Conservation (phyloP, 225 moss, liverwort and hornwort genomes). For the Polytrichum formosum region DNA sequence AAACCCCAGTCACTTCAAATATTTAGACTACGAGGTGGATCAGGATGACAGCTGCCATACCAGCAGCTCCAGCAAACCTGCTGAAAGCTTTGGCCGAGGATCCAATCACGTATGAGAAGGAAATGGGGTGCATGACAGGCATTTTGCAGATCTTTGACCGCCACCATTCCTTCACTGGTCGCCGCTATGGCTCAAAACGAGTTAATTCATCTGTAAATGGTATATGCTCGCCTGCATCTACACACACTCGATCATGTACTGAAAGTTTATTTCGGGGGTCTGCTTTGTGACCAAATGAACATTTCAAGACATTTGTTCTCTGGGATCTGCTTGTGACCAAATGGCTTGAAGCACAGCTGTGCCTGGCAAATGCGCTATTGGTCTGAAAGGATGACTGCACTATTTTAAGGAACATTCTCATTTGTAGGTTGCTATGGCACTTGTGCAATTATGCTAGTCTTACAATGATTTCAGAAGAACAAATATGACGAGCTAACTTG, state of each 20-base stretch:
- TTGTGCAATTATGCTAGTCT: too few species aligned
- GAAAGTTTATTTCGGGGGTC: too few species aligned
- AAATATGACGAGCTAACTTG: constrained; percentile 4
- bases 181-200: constrained; percentile 29
- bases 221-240: not conserved
- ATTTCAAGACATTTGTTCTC: too few species aligned
- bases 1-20: too few species aligned
- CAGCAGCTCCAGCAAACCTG: constrained; percentile 16
- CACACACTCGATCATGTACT: too few species aligned
- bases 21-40: not conserved
- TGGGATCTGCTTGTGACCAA: too few species aligned
- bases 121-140: constrained; percentile 31
- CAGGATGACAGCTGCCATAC: constrained; percentile 14
- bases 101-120: constrained; percentile 18
- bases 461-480: not conserved
- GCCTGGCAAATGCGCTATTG: too few species aligned
- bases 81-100: constrained; percentile 20
- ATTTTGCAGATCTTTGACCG: constrained; percentile 28
- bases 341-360: too few species aligned
- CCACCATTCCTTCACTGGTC: constrained; percentile 13
- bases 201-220: constrained; percentile 6
- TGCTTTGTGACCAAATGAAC: too few species aligned
- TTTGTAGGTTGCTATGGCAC: too few species aligned
- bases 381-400: too few species aligned
- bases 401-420: too few species aligned